Base-by-base conservation (phyloP, 345 rosid genomes). In the Camelina sativa region DNA sequence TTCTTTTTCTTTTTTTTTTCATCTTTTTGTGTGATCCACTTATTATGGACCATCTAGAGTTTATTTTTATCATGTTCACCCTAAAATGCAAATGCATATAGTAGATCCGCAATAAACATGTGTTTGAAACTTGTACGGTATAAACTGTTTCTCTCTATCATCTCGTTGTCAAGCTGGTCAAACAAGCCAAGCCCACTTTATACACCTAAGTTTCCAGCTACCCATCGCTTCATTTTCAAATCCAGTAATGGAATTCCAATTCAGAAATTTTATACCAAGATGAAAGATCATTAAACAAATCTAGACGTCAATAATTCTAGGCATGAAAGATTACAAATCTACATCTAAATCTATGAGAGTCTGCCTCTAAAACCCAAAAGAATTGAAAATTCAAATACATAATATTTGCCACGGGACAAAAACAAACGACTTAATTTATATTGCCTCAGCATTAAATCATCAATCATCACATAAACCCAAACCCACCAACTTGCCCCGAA, bases 401-500 rank as follows among this genome's bases (percentile, higher is more conserved):
- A 69, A 56, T 41, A 37, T 66, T 66, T 58, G 53, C 52, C 53
- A 54, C 23, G 12, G 20, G 57, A 73, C 64, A 57, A 74, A 58
- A 57, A 23, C 32, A 25, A 15, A 19, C 25, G 30, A 44, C 32
- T 63, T 12, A 32, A 19, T 57, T 32, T 41, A 54, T 48, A 64
- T 43, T 55, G 30, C 68, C 17, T 50, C 67, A 48, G 22, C 46
- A 60, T 32, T 75, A 12, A 12, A 38, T 38, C 58, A 34, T 54
- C 37, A 34, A 34, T 34, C 64, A 52, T 76, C 51, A 76, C 74
- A 69, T 62, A 64, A 22, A 70, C 51, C 74, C 79, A 11, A 76
- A 76, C 22, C 79, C 70, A 62, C 65, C 69, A 54, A 67, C 22
- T 68, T 76, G 79, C 44, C 79, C 74, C n/a, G 74, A 15, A 53